Evolutionary conservation across 139 green algal species (phyloP).

Genomic region (Chlamydomonas sp.): DNA sequence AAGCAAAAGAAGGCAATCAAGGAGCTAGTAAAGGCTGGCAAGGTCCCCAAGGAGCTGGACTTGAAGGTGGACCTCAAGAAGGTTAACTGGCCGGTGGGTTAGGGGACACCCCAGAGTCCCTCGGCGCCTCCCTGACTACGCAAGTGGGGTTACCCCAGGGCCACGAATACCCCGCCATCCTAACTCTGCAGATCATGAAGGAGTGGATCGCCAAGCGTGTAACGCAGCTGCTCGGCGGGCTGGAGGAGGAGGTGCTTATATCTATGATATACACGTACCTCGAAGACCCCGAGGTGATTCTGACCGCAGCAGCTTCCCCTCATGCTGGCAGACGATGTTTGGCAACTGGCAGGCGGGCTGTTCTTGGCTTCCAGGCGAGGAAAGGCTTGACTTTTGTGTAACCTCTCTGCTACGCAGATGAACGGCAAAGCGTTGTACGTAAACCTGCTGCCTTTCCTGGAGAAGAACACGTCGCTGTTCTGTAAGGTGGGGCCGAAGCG

Average conservation of each 20-base stretch:
- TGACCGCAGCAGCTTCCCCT: not conserved
- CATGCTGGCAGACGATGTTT: too few species aligned
- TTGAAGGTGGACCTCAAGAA: slow-evolving; percentile 82
- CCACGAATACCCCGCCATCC: too few species aligned
- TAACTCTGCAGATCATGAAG: slow-evolving; percentile 75
- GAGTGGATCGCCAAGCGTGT: slow-evolving; percentile 93
- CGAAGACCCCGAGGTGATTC: slow-evolving; percentile 72
- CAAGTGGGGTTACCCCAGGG: too few species aligned
- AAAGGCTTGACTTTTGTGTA: not conserved
- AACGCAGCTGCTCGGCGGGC: slow-evolving; percentile 90
- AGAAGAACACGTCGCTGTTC: slow-evolving; percentile 92
- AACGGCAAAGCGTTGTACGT: slow-evolving; percentile 85
- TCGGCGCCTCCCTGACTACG: not conserved
- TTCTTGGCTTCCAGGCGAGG: too few species aligned
- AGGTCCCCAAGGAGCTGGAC: slow-evolving; percentile 85
- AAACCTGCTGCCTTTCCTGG: slow-evolving; percentile 88
- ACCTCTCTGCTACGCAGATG: slow-evolving; percentile 32
- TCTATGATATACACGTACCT: slow-evolving; percentile 91
- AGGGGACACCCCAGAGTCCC: not conserved
- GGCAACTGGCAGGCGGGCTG: too few species aligned
- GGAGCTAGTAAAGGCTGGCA: slow-evolving; percentile 76
- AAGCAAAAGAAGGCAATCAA: slow-evolving; percentile 82
- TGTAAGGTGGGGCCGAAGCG: slow-evolving; percentile 73
- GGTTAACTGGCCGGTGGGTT: slow-evolving; percentile 80
- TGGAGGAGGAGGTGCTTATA: slow-evolving; percentile 97